These are phyloP conservation scores for Austropuccinia psidii DNA, from an alignment of 1,284 basidiomycete genomes.

Conservation along the genomic window DNA sequence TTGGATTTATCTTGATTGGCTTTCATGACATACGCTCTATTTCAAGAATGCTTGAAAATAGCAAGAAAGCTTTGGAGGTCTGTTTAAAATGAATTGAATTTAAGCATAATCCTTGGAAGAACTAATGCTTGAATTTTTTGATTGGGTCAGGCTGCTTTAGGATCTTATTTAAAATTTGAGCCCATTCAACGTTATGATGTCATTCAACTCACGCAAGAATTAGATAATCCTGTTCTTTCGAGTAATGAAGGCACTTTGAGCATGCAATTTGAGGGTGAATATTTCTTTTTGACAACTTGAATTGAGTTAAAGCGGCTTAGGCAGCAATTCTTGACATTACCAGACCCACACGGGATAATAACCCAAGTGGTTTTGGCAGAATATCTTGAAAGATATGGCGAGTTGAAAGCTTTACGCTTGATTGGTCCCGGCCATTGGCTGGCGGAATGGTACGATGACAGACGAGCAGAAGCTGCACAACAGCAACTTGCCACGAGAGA, in stretches of 20 bases:
- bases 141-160: conserved; percentile 8
- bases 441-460: conserved; percentile 33
- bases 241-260: conserved; percentile 28
- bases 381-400: conserved; percentile 27
- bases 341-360: conserved; percentile 33
- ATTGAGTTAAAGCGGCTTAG: too few relatives aligned
- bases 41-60: conserved; percentile 16
- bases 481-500: conserved; percentile 19
- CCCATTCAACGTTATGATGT: conserved; percentile 26
- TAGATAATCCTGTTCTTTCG: conserved; percentile 29
- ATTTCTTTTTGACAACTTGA: background rate
- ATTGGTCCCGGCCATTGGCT: conserved; percentile 19
- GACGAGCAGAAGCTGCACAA: conserved; percentile 22
- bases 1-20: conserved; percentile 31
- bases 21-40: conserved; percentile 25
- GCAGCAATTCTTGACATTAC: background rate
- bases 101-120: background rate
- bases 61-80: conserved; percentile 20
- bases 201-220: conserved; percentile 30
- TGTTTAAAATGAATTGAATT: background rate
- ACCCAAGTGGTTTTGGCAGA: conserved; percentile 29
- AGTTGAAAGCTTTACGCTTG: conserved; percentile 17
- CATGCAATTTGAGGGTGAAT: conserved; percentile 27
- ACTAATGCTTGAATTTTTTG: background rate
- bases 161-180: conserved; percentile 31